phyloP scores from a whole-genome alignment of 768 basidiomycete species.

The Lyophyllum semitale region DNA sequence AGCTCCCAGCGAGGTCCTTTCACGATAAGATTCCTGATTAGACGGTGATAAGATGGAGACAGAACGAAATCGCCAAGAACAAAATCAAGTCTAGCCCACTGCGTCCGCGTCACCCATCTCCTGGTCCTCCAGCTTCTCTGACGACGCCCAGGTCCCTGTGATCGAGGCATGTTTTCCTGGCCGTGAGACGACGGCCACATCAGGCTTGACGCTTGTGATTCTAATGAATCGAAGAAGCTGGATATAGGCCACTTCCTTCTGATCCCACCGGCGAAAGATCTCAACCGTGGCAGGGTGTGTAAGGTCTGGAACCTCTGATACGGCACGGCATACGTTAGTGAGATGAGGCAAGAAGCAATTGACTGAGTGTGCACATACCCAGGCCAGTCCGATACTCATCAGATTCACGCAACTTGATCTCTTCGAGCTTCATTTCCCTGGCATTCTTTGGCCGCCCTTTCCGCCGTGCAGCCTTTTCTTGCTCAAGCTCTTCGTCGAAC shows the following conservation, averaged over 20 bases:
- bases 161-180: conserved; percentile 57
- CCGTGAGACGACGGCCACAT: conserved; percentile 50
- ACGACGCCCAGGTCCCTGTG: conserved; percentile 11
- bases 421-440: conserved; percentile 69
- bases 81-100: too few species aligned
- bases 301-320: conserved; percentile 75
- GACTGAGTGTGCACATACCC: conserved; percentile 47
- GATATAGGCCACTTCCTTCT: conserved; percentile 70
- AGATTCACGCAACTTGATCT: conserved; percentile 63
- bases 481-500: conserved; percentile 64
- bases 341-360: background rate
- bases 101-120: conserved; percentile 16
- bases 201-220: conserved; percentile 60
- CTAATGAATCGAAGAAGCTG: conserved; percentile 76
- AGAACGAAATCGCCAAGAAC: background rate
- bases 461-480: conserved; percentile 60
- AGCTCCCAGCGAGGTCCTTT: too few species aligned
- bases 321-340: conserved; percentile 5
- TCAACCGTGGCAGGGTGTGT: conserved; percentile 71
- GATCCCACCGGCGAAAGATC: conserved; percentile 79
- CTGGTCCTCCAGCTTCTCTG: conserved; percentile 12
- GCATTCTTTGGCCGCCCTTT: conserved; percentile 77
- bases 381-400: conserved; percentile 82
- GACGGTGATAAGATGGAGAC: background rate
- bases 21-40: conserved; percentile 14